These are phyloP conservation scores for Blastomyces percursus DNA, from an alignment of 2,329 filamentous ascomycete species.

Conservation along the genomic window DNA sequence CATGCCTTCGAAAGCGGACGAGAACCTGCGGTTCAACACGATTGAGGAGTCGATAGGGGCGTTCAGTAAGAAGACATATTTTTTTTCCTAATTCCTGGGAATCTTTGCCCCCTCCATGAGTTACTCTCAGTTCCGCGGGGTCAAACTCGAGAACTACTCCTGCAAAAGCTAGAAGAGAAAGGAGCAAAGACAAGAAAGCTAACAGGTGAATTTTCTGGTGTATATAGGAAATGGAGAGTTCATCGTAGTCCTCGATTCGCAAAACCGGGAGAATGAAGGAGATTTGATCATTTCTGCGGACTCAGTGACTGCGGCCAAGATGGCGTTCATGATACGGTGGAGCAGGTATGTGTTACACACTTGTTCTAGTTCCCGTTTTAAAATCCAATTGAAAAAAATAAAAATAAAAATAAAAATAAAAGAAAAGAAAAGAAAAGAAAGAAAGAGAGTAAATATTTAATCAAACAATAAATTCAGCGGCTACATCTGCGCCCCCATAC, in stretches of 20 bases:
- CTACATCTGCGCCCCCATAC: conserved; percentile 79
- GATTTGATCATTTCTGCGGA: conserved; percentile 92
- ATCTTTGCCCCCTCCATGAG: neutral
- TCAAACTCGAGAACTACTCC: neutral
- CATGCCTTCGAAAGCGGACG: conserved; percentile 29
- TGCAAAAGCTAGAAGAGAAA: neutral
- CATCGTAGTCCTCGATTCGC: conserved; percentile 88
- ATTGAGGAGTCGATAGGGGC: conserved; percentile 34
- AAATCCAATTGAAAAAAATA: neutral
- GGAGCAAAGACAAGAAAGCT: conserved; percentile 8
- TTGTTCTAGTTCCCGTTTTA: neutral
- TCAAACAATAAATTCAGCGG: conserved; percentile 42
- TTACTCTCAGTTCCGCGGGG: neutral
- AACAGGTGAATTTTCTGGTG: conserved; percentile 10
- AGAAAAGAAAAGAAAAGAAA: no score
- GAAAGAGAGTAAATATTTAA: neutral
- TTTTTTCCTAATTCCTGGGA: neutral
- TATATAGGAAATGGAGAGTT: conserved; percentile 66
- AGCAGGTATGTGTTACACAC: conserved; percentile 41
- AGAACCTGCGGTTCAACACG: conserved; percentile 29
- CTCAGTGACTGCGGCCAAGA: conserved; percentile 73
- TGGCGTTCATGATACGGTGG: conserved; percentile 92
- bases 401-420: no score
- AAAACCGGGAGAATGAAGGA: conserved; percentile 91
- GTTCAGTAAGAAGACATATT: conserved; percentile 27